Evolutionary conservation across 305 asterid species (phyloP), one percentile per base, ranked within the genome.

Genomic region (Ajuga reptans): DNA sequence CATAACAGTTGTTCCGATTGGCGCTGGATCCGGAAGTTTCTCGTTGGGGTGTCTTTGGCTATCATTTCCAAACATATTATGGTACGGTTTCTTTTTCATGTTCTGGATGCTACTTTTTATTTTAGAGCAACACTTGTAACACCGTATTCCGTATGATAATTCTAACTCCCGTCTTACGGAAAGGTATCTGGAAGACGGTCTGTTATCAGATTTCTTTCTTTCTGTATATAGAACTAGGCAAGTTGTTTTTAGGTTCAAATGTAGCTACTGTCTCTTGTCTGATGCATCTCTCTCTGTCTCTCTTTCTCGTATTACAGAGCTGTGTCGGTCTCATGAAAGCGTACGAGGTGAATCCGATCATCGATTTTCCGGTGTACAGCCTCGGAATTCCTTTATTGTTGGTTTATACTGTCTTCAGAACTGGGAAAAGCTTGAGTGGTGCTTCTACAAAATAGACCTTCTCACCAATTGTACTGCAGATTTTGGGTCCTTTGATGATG

Each of bases 311-410:
- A 6, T 57, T 86, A 88, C 93, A 94, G 99, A 85, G 55, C 74
- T 91, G 96, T 54, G 66, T 79, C 58, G 89, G 86, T 67, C 88
- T 91, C 3, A 29, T 77, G 79, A 89, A 85, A 80, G 99, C 97
- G 3, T 94, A 87, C 52, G 96, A 83, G 70, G 87, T 87, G 96
- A 89, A 86, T 66, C 97, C 97, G 1, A 4, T 81, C 39, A 47
- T 84, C 73, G 95, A 91, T 84, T 91, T 83, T 75, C 96, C 99
- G 1, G 9, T 89, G 31, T 87, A 89, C 80, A 59, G 89, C 81
- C 17, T 89, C 50, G 69, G 78, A 17, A 68, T 91, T 76, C 99
- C 99, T 65, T 71, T 84, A 53, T 59, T 89, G 77, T 53, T 91
- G 80, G 85, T 84, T 63, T 86, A 86, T 78, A 79, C 89, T 33